Conservation (phyloP, 345 rosid genomes). For the Brassica carinata region DNA sequence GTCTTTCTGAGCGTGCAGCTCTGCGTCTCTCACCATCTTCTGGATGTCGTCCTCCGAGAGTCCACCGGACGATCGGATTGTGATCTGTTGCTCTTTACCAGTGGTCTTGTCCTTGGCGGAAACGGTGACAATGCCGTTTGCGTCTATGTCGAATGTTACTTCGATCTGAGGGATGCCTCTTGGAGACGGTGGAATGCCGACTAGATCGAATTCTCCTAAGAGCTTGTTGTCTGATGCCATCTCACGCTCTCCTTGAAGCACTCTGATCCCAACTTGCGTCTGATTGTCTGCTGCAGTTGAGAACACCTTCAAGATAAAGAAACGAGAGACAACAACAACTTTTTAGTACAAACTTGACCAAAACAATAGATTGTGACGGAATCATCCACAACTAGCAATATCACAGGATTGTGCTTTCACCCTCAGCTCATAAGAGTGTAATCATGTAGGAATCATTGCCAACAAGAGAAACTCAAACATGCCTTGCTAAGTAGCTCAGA, state of each 20-base stretch:
- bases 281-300: constrained; percentile 93
- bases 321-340: background rate
- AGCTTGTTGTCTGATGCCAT: constrained; percentile 86
- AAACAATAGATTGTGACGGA: background rate
- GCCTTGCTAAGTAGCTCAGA: background rate
- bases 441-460: background rate
- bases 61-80: constrained; percentile 89
- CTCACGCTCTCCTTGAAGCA: constrained; percentile 92
- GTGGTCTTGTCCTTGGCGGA: constrained; percentile 91
- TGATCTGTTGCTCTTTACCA: constrained; percentile 76
- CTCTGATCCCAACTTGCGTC: constrained; percentile 84
- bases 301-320: constrained; percentile 55
- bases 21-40: constrained; percentile 91
- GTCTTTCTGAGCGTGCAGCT: constrained; percentile 73
- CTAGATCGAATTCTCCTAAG: constrained; percentile 79
- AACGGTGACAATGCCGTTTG: constrained; percentile 90
- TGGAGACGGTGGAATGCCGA: constrained; percentile 85
- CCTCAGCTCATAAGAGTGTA: background rate
- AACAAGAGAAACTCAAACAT: background rate
- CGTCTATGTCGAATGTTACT: constrained; percentile 87
- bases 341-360: constrained; percentile 1
- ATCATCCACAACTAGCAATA: too few relatives aligned
- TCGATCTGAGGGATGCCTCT: constrained; percentile 91
- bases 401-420: background rate
- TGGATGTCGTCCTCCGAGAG: constrained; percentile 81